Percentiles rank a stretch among this genome's conserved stretches.
Evolutionary conservation across 441 rosid genomes (phyloP).

Genomic region (Dalechampia spathulata): DNA sequence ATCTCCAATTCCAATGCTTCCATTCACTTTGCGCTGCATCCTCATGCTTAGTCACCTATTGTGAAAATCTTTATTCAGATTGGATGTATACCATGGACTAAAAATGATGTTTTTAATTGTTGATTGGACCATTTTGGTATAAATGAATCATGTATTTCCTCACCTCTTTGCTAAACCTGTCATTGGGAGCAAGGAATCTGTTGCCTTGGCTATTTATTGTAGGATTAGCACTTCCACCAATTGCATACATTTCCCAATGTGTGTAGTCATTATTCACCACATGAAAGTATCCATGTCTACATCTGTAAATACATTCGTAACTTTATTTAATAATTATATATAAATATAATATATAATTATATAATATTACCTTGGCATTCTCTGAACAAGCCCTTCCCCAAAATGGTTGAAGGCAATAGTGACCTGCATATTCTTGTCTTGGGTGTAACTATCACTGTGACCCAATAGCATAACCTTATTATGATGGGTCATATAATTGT

Average conservation of each 20-base stretch:
- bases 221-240: constrained; percentile 66
- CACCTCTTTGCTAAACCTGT: constrained; percentile 37
- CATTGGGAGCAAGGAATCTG: constrained; percentile 46
- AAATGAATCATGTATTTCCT: background rate
- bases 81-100: no score
- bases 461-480: constrained; percentile 90
- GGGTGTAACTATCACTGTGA: constrained; percentile 55
- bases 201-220: constrained; percentile 73
- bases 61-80: no score
- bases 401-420: constrained; percentile 95
- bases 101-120: no score
- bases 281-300: constrained; percentile 68
- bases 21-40: constrained; percentile 38
- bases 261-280: constrained; percentile 73
- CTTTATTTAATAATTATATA: no score
- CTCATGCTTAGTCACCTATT: constrained; percentile 64
- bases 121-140: no score
- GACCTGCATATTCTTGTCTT: constrained; percentile 87
- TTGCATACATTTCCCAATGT: constrained; percentile 68
- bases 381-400: constrained; percentile 89
- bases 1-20: constrained; percentile 69
- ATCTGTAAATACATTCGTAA: no score
- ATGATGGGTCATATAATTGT: constrained; percentile 80
- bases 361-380: constrained; percentile 92
- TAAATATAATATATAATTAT: no score